Base-by-base conservation (phyloP, 2,329 filamentous ascomycete species). In the Trichoderma guizhouense region DNA sequence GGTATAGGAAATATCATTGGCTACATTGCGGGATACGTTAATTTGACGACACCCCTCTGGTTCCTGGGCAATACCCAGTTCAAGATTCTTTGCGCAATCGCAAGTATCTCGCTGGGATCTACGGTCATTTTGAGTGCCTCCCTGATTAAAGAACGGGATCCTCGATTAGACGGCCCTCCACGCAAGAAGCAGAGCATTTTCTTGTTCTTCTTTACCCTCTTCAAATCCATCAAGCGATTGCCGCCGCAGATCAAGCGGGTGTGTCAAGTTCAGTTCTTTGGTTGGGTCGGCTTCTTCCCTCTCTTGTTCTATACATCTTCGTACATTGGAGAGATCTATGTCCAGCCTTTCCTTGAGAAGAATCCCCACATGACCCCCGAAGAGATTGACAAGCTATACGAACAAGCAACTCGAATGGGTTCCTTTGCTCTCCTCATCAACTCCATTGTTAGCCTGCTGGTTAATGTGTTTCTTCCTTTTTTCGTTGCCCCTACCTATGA, bases 271-370 rank as follows among this genome's bases (percentile, higher is more conserved):
- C 93, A 96, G 79, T 90, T 95, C 76, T 95, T 91, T 73, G 93
- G 94, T 6, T 98, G 95, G 95, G 91, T 98, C 71, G 95, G 94
- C 67, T 98, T 95, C 89, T 98, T 98, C 77, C 95, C 95, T 1
- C 94, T 97, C 80, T 86, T 98, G 3, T 98, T 97, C 83, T 98
- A 98, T 84, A 94, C 94, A 6, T 97, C 94, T 1, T 97, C 94
- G 21, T 98, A 96, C 80, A 92, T 98, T 76, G 95, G 93, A 73
- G 94, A 97, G 79, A 93, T 98, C 71, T 97, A 97, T 77, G 92
- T 94, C 21, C 92, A 97, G 78, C 94, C 94, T 0, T 92, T 88
- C 76, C 90, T 98, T 66, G 86, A 90, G 75, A 84, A 88, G 66
- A 92, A 97, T 75, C 94, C 94, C 0, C 83, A 95, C 79, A 91